phyloP scores from a whole-genome alignment of 2,329 filamentous ascomycete species.

The Blastomyces silverae region DNA sequence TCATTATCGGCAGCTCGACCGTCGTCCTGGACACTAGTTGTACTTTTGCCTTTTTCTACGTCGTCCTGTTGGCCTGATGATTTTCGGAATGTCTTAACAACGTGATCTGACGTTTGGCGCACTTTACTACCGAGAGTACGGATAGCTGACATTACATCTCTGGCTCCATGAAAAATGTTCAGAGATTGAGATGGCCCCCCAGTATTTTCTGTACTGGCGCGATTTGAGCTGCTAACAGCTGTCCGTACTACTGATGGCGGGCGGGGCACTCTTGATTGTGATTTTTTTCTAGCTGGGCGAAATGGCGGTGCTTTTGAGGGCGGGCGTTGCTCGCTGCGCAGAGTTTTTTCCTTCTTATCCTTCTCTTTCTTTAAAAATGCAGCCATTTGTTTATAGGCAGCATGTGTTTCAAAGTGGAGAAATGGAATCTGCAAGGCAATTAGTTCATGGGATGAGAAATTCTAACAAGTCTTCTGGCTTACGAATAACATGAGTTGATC shows the following conservation, averaged over 20 bases:
- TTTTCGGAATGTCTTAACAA: background rate
- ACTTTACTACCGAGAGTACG: background rate
- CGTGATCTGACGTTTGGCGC: background rate
- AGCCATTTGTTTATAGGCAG: slow-evolving; percentile 10
- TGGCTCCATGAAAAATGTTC: background rate
- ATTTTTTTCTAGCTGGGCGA: background rate
- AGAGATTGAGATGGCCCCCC: background rate
- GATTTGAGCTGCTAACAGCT: background rate
- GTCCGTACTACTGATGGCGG: background rate
- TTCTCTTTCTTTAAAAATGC: slow-evolving; percentile 1
- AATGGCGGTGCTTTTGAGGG: slow-evolving; percentile 1
- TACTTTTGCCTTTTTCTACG: slow-evolving; percentile 1
- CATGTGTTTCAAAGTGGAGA: slow-evolving; percentile 14
- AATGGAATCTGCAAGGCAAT: slow-evolving; percentile 7
- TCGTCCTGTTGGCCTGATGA: slow-evolving; percentile 4
- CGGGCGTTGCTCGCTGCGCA: background rate
- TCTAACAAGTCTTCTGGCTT: background rate
- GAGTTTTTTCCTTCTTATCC: background rate
- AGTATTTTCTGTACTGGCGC: background rate
- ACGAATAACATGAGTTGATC: slow-evolving; percentile 15
- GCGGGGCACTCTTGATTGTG: background rate
- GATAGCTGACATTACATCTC: background rate
- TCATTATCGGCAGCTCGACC: background rate
- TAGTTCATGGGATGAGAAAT: background rate
- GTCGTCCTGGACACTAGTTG: background rate